Percentiles rank a stretch among this genome's conserved stretches.
These are phyloP conservation scores for Russula dissimulans DNA, from an alignment of 768 basidiomycete species.

Conservation along the genomic window DNA sequence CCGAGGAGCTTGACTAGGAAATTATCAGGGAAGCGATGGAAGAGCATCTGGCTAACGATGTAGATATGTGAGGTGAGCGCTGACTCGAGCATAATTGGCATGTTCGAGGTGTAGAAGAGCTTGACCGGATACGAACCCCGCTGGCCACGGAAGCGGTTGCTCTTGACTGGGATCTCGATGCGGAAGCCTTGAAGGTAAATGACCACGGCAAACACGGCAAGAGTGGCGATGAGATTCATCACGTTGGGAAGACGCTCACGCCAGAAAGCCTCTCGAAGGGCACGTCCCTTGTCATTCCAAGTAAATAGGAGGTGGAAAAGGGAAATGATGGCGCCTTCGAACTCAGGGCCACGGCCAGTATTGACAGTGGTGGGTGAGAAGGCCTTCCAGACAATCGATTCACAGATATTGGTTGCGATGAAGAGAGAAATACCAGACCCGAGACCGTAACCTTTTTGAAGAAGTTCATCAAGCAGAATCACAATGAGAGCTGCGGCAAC, in stretches of 20 bases:
- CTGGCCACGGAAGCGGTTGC: conserved; percentile 93
- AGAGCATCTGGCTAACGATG: conserved; percentile 94
- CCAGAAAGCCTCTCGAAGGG: conserved; percentile 97
- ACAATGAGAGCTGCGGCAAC: conserved; percentile 91
- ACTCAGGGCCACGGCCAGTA: conserved; percentile 96
- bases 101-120: conserved; percentile 97
- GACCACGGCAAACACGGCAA: conserved; percentile 85
- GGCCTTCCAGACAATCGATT: conserved; percentile 99
- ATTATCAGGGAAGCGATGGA: conserved; percentile 83
- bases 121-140: conserved; percentile 94
- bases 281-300: conserved; percentile 96
- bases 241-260: conserved; percentile 92
- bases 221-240: conserved; percentile 94
- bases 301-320: conserved; percentile 98
- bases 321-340: conserved; percentile 92
- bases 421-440: conserved; percentile 98
- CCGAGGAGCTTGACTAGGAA: conserved; percentile 84
- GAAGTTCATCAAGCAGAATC: conserved; percentile 95
- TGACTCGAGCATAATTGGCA: conserved; percentile 99
- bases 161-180: conserved; percentile 97
- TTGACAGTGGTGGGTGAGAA: conserved; percentile 98
- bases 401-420: conserved; percentile 99
- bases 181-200: conserved; percentile 99
- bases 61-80: conserved; percentile 92
- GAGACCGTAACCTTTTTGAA: conserved; percentile 98